Conservation (phyloP, 1,139 yeast species). For the Zygoascus meyerae region DNA sequence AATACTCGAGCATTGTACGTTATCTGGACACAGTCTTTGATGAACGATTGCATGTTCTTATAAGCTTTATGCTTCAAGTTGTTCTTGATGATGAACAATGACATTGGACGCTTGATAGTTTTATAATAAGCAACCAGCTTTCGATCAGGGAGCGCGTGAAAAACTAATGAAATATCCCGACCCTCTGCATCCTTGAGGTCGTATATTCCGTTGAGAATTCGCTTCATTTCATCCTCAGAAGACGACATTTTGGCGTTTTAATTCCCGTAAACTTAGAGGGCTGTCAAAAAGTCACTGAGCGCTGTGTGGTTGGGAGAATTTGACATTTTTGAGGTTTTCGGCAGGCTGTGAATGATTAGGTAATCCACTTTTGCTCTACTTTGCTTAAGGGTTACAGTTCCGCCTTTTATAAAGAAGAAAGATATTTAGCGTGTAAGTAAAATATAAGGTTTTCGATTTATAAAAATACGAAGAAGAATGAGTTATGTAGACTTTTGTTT, state of each 20-base stretch:
- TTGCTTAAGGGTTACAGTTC: too few relatives aligned
- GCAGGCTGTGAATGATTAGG: background rate
- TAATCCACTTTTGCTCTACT: too few relatives aligned
- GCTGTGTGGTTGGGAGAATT: background rate
- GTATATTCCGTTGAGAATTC: conserved; percentile 32
- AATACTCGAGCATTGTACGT: conserved; percentile 86
- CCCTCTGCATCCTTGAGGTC: conserved; percentile 29
- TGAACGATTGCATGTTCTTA: conserved; percentile 56
- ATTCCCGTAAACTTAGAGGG: too few relatives aligned
- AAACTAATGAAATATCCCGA: conserved; percentile 35
- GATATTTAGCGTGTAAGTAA: too few relatives aligned
- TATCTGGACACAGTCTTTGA: conserved; percentile 74
- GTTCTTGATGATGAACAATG: conserved; percentile 40
- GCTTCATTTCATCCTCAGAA: conserved; percentile 19
- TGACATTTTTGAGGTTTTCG: background rate
- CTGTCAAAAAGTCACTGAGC: background rate
- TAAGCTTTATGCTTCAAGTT: conserved; percentile 51
- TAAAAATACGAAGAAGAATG: too few relatives aligned
- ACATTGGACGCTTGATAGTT: conserved; percentile 44
- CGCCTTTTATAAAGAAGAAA: too few relatives aligned
- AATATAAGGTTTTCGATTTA: too few relatives aligned
- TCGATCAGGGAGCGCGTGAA: conserved; percentile 43
- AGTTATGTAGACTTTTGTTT: too few relatives aligned
- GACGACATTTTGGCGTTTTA: too few relatives aligned
- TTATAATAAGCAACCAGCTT: conserved; percentile 42